A percentile compares a stretch with the other conserved stretches of the same genome.
phyloP scores from a whole-genome alignment of 495 filamentous ascomycete species.

The Cercophora scortea region DNA sequence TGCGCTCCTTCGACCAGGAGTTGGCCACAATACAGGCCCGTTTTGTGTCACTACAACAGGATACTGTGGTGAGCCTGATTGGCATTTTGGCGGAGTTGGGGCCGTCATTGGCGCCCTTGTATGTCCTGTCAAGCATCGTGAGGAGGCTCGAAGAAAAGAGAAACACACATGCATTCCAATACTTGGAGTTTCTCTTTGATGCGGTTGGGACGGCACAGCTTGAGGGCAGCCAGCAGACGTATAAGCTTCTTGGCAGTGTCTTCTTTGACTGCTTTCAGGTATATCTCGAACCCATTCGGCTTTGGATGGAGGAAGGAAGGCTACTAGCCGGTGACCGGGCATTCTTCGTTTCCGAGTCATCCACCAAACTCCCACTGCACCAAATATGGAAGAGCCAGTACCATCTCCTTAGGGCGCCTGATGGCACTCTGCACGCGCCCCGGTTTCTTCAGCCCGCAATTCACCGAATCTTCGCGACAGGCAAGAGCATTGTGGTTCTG shows the following conservation, averaged over 20 bases:
- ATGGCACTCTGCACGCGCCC: slow-evolving; percentile 56
- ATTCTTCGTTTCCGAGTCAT: slow-evolving; percentile 64
- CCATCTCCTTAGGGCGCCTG: slow-evolving; percentile 46
- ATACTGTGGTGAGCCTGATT: slow-evolving; percentile 50
- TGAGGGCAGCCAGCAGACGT: slow-evolving; percentile 52
- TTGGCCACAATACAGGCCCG: slow-evolving; percentile 38
- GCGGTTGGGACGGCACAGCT: slow-evolving; percentile 60
- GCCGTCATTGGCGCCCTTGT: slow-evolving; percentile 44
- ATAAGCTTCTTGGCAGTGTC: slow-evolving; percentile 51
- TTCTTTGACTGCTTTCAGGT: slow-evolving; percentile 80
- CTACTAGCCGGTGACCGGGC: slow-evolving; percentile 52
- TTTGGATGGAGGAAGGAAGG: slow-evolving; percentile 81
- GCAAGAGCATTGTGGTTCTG: slow-evolving; percentile 81
- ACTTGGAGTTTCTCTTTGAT: slow-evolving; percentile 70
- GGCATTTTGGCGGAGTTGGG: slow-evolving; percentile 53
- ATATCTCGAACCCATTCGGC: slow-evolving; percentile 69
- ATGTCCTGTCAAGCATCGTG: slow-evolving; percentile 44
- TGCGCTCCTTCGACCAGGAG: slow-evolving; percentile 35
- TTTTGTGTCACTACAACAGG: slow-evolving; percentile 33
- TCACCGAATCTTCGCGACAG: slow-evolving; percentile 69
- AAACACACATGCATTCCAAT: slow-evolving; percentile 42
- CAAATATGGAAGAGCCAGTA: slow-evolving; percentile 74
- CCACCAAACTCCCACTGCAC: slow-evolving; percentile 49
- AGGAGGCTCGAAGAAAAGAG: slow-evolving; percentile 27
- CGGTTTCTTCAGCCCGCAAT: slow-evolving; percentile 62